Evolutionary conservation across 169 alveolate species (phyloP), one percentile per base, ranked within the genome.

Genomic region (Toxoplasma gondii): DNA sequence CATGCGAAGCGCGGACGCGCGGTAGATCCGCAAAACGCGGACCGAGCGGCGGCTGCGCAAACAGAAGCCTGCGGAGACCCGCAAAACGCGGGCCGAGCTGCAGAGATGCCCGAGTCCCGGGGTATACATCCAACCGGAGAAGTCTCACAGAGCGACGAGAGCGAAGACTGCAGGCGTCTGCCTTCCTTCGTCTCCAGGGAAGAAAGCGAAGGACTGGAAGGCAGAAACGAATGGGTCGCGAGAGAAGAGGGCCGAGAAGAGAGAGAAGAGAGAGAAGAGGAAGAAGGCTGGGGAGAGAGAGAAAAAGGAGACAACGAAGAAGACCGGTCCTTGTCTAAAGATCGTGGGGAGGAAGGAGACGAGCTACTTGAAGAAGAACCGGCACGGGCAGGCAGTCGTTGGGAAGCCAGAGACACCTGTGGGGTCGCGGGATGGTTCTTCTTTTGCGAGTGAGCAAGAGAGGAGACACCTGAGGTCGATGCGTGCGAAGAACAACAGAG

Each of bases 261-360:
- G 45, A 41, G 53, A 31, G 49, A 80, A 80, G 88, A 80, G 36
- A 80, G 36, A 80, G 88, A 80, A 38, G 88, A 80, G 54, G 88
- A 17, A 69, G 82, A 69, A 34, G 38, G 34, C 4, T 9, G 82
- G 17, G 82, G 19, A 4, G 43, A 5, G 38, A 31, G 82, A 34
- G 43, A 34, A 69, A 17, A 22, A 12, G 19, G 38, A 29, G 38
- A 69, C 43, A 22, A 69, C 5, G 19, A 17, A 34, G 38, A 69
- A 12, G 82, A 69, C 4, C 4, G 58, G 12, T n/a, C n/a, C n/a
- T n/a, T n/a, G n/a, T n/a, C n/a, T n/a, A 12, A 12, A 49, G 58
- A 49, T 7, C 4, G 58, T 49, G 58, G 58, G 12, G 58, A 49
- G 22, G 58, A 49, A 49, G 58, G 12, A 49, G 4, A 49, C 58